These are phyloP conservation scores for Clavariopsis aquatica DNA, from an alignment of 495 filamentous ascomycete species.

Conservation along the genomic window DNA sequence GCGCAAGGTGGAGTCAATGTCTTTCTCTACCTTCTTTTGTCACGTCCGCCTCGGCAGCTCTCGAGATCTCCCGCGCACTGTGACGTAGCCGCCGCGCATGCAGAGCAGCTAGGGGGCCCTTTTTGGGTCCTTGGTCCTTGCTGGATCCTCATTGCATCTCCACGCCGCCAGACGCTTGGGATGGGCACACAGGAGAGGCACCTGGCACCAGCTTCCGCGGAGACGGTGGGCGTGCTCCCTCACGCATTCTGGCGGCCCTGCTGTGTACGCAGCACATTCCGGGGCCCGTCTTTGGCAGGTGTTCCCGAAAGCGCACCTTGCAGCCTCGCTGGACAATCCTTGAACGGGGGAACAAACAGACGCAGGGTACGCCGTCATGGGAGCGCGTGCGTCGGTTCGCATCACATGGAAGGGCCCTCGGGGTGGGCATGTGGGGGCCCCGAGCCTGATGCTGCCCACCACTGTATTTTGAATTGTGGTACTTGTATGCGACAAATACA, in stretches of 20 bases:
- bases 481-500: neutral
- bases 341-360: neutral
- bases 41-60: neutral
- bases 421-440: neutral
- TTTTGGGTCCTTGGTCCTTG: no score
- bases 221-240: no score
- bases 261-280: no score
- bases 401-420: neutral
- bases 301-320: neutral
- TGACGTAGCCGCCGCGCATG: neutral
- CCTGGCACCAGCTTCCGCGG: no score
- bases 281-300: constrained; percentile 2
- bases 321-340: neutral
- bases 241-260: no score
- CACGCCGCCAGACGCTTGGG: no score
- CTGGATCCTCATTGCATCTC: no score
- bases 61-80: neutral
- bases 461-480: neutral
- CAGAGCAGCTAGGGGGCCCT: no score
- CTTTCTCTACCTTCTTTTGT: neutral
- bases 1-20: neutral
- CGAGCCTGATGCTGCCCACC: neutral
- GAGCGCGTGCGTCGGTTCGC: neutral
- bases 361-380: neutral
- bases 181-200: no score